Base-by-base conservation (phyloP, 176 grass and related monocot species). In the Dendrocalamus sinicus region DNA sequence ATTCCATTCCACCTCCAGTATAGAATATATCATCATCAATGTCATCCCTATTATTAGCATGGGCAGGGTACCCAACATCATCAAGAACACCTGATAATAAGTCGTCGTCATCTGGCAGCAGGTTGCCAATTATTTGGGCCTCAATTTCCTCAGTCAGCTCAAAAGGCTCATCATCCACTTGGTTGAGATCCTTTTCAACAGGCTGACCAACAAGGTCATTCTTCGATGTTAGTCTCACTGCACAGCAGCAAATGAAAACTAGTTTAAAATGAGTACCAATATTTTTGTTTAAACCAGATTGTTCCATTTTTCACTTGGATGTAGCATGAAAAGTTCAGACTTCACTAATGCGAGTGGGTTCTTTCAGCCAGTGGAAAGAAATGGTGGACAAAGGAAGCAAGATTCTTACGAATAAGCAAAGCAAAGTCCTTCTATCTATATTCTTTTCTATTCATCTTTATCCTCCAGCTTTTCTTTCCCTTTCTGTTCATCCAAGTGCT, bases 1-100 rank as follows among this genome's bases (percentile, higher is more conserved):
- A 86, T 82, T 95, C 95, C 91, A 98, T 89, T 75, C 95, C 95
- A 24, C 95, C 95, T 61, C 95, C 91, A 70, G 84, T 87, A 68
- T 50, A 95, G 48, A 98, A 98, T 70, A 98, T 98, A 77, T 98
- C 95, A 89, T 98, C 95, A 87, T 98, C 95, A 55, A 92, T 85
- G 53, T 98, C 95, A 77, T 93, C 91, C 57, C 90, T 83, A 86
- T 88, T 86, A 63, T 89, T 90, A 46, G 63, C 45, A 37, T 14
- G 82, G 77, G 60, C 77, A 65, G 86, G 78, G 66, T 86, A 84
- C 68, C 85, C 69, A 66, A 90, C 71, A 69, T 91, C 87, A 77
- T 94, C 89, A 76, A 87, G 67, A 85, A 98, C 93, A 80, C 91
- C 91, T 65, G 91, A 93, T 70, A 98, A 70, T 59, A 98, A 93